Percentiles rank a stretch among this genome's conserved stretches.
These are phyloP conservation scores for Dentipellis fragilis DNA, from an alignment of 768 basidiomycete species.

Conservation along the genomic window DNA sequence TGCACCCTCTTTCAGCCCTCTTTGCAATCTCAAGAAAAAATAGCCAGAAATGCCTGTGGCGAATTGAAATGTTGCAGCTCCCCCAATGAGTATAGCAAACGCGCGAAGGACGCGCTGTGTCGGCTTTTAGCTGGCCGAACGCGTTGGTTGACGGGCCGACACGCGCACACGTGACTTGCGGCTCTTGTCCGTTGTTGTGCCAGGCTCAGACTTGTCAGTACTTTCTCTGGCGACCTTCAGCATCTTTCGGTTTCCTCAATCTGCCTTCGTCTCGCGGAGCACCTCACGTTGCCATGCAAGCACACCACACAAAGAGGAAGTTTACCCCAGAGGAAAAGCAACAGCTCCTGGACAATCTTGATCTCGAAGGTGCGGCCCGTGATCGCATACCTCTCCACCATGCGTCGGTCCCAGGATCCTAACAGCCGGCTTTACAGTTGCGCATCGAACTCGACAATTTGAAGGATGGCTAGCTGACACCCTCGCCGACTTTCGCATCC, in stretches of 20 bases:
- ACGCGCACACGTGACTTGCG: background rate
- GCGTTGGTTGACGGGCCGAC: background rate
- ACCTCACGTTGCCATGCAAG: background rate
- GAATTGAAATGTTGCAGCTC: no score
- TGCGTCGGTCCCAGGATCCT: background rate
- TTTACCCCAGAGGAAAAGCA: slow-evolving; percentile 62
- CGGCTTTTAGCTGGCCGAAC: no score
- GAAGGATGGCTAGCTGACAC: slow-evolving; percentile 66
- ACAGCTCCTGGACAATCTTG: slow-evolving; percentile 67
- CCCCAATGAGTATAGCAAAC: no score
- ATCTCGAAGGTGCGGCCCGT: slow-evolving; percentile 56
- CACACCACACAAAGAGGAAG: slow-evolving; percentile 13
- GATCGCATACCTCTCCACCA: background rate
- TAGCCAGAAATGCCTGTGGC: no score
- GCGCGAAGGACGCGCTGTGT: no score
- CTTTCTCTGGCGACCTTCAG: no score
- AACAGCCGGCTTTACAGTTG: slow-evolving; percentile 32
- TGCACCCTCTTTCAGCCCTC: no score
- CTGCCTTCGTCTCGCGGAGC: background rate
- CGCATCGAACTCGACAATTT: slow-evolving; percentile 65
- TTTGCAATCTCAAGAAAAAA: no score
- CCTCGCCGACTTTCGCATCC: slow-evolving; percentile 64
- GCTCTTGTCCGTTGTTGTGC: background rate
- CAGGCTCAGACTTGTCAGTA: no score
- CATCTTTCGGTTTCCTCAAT: no score